Conservation (phyloP, 2,329 filamentous ascomycete species). For the Clarireedia monteithiana region DNA sequence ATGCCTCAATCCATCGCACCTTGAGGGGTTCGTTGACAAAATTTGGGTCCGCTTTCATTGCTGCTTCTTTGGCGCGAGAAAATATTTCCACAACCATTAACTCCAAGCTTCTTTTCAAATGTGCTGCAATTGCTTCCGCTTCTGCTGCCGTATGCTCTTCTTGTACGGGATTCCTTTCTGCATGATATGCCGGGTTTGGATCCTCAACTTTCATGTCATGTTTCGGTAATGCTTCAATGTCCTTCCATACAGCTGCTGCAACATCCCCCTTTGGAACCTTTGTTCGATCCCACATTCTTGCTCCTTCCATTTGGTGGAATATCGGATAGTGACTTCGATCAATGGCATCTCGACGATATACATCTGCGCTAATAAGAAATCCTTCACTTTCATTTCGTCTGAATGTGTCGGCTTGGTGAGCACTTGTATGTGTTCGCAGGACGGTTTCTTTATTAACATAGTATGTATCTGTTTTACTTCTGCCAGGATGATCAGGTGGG, state of each 20-base stretch:
- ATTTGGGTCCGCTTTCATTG: constrained; percentile 40
- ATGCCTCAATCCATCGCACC: constrained; percentile 92
- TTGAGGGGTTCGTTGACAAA: constrained; percentile 63
- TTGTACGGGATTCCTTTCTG: constrained; percentile 78
- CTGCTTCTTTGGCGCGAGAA: constrained; percentile 62
- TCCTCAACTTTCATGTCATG: constrained; percentile 77
- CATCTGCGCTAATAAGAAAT: constrained; percentile 88
- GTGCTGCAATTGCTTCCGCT: constrained; percentile 71
- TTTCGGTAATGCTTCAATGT: constrained; percentile 62
- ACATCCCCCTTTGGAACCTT: constrained; percentile 51
- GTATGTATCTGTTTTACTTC: constrained; percentile 86
- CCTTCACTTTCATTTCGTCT: constrained; percentile 63
- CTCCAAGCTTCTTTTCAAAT: constrained; percentile 85
- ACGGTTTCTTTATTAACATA: constrained; percentile 83
- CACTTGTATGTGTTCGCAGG: constrained; percentile 87
- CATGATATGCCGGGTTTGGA: constrained; percentile 68
- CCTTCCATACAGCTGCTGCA: constrained; percentile 57
- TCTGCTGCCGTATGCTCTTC: constrained; percentile 64
- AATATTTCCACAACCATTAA: constrained; percentile 87
- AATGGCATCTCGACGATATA: constrained; percentile 91
- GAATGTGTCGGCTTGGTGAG: constrained; percentile 83
- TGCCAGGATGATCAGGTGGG: constrained; percentile 77
- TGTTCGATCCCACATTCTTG: constrained; percentile 74
- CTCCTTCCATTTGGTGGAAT: constrained; percentile 98
- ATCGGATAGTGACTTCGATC: constrained; percentile 93